Evolutionary conservation across 306 rosid genomes (phyloP).

Genomic region (Lagenaria siceraria): DNA sequence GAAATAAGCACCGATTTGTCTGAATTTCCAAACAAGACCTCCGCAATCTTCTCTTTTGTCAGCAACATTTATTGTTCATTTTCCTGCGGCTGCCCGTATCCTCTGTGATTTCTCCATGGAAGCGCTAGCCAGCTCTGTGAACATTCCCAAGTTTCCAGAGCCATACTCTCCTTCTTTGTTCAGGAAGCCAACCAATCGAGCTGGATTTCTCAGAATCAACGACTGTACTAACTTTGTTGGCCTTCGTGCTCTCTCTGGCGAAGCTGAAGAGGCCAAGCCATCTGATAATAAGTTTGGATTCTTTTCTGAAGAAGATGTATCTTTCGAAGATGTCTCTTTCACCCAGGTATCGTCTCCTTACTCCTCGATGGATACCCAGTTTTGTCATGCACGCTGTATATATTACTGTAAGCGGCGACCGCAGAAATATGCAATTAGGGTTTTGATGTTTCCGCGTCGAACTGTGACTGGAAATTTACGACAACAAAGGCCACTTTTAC

Average conservation of each 20-base stretch:
- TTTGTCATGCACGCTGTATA: not conserved
- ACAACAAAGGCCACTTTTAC: not conserved
- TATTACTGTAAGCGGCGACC: not conserved
- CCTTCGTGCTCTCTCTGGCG: conserved; percentile 28
- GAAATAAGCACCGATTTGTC: not conserved
- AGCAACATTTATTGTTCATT: not conserved
- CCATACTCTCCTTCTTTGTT: conserved; percentile 11
- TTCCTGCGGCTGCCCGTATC: not conserved
- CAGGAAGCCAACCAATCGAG: conserved; percentile 18
- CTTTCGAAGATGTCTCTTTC: conserved; percentile 19
- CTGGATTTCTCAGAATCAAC: conserved; percentile 29
- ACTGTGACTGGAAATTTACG: not conserved
- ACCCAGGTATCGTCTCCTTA: conserved; percentile 21
- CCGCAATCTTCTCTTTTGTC: not conserved
- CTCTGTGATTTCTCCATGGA: conserved; percentile 47
- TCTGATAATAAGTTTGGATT: conserved; percentile 20
- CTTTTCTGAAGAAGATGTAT: conserved; percentile 16
- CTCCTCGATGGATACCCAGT: not conserved
- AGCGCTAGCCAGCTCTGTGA: conserved; percentile 37
- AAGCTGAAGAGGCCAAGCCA: conserved; percentile 29
- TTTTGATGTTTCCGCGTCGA: not conserved
- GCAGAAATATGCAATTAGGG: not conserved
- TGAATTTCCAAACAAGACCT: not conserved
- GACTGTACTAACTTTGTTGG: conserved; percentile 6
- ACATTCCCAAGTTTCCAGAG: conserved; percentile 29